Conservation (phyloP, 2,329 filamentous ascomycete genomes). For the Decorospora gaudefroyi region DNA sequence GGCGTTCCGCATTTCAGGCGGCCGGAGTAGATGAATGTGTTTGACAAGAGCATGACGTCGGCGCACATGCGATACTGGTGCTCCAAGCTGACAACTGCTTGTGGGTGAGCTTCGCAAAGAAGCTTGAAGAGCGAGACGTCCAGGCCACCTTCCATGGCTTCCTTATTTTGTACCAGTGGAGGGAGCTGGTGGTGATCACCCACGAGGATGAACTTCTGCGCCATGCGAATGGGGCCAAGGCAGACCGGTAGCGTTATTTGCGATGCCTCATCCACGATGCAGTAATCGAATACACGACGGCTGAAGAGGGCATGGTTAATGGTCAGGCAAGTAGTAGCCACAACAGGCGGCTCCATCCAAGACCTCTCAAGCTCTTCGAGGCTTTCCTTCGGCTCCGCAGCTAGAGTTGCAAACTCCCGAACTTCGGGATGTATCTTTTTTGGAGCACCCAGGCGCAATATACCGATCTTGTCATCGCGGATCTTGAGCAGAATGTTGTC, state of each 20-base stretch:
- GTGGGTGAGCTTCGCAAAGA: conserved; percentile 83
- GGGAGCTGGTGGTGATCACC: conserved; percentile 97
- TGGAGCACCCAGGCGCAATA: conserved; percentile 81
- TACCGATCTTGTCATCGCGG: conserved; percentile 72
- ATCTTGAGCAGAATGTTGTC: conserved; percentile 98
- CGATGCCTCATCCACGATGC: conserved; percentile 96
- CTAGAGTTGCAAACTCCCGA: conserved; percentile 79
- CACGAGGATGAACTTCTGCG: conserved; percentile 89
- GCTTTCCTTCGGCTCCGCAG: conserved; percentile 70
- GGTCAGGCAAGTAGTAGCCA: conserved; percentile 92
- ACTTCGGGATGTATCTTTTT: conserved; percentile 90
- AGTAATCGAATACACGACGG: conserved; percentile 92
- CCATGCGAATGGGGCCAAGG: conserved; percentile 89
- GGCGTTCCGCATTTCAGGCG: conserved; percentile 85
- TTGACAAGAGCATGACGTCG: conserved; percentile 93
- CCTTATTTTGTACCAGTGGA: conserved; percentile 89
- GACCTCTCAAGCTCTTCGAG: conserved; percentile 83
- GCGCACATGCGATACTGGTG: conserved; percentile 99
- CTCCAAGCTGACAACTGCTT: conserved; percentile 86
- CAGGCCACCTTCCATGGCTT: conserved; percentile 81
- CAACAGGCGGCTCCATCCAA: conserved; percentile 85
- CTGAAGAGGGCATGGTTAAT: conserved; percentile 88
- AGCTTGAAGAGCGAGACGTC: conserved; percentile 94
- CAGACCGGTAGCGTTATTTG: conserved; percentile 97
- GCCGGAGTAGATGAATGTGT: conserved; percentile 90